A percentile compares a stretch with the other conserved stretches of the same genome.
phyloP scores from a whole-genome alignment of 495 filamentous ascomycete genomes.

The Glonium stellatum region DNA sequence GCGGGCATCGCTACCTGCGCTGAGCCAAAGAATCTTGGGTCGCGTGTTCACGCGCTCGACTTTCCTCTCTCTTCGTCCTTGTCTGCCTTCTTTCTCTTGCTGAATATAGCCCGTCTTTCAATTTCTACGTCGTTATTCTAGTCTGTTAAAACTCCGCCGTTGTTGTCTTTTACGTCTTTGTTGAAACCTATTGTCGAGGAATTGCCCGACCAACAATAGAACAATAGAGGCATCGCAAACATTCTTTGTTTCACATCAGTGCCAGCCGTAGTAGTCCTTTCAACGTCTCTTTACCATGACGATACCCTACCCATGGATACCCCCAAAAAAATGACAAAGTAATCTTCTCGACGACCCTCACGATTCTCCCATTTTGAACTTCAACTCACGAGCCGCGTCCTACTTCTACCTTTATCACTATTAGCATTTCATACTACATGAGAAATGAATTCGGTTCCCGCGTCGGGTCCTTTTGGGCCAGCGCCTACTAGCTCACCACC shows the following conservation, averaged over 20 bases:
- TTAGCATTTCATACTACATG: neutral
- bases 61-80: neutral
- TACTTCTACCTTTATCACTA: neutral
- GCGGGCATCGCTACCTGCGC: neutral
- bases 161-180: neutral
- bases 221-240: conserved; percentile 3
- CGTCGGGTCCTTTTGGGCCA: neutral
- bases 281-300: neutral
- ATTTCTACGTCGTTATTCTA: neutral
- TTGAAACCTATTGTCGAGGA: neutral
- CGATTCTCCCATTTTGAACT: neutral
- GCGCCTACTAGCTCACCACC: neutral
- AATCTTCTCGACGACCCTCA: neutral
- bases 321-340: neutral
- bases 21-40: neutral
- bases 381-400: neutral
- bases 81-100: neutral
- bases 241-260: conserved; percentile 2
- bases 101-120: neutral
- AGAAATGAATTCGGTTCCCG: neutral
- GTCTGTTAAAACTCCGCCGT: neutral
- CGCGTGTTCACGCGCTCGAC: conserved; percentile 4
- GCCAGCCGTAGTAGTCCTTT: neutral
- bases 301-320: conserved; percentile 1
- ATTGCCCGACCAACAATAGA: conserved; percentile 1